Conservation (phyloP, 1,139 yeast genomes). For the Debaryomyces psychrophilus region DNA sequence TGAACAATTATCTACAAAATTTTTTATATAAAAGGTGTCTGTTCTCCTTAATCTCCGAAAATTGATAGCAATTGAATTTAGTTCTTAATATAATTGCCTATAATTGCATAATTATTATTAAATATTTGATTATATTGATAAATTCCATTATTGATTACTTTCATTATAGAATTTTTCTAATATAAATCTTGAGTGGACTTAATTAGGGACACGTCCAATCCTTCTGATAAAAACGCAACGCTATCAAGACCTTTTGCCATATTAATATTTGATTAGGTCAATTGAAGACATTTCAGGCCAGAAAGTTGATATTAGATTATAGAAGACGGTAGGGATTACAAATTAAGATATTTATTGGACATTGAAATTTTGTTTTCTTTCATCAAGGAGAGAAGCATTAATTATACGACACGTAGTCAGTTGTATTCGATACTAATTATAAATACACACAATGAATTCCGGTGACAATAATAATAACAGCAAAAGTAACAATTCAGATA, state of each 20-base stretch:
- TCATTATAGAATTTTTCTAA: constrained; percentile 4
- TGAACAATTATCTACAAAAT: constrained; percentile 5
- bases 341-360: background rate
- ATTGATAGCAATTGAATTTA: constrained; percentile 6
- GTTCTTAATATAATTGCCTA: background rate
- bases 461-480: constrained; percentile 4
- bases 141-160: constrained; percentile 7
- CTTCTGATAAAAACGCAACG: constrained; percentile 3
- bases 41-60: background rate
- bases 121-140: constrained; percentile 3
- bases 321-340: constrained; percentile 1
- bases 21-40: constrained; percentile 5
- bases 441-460: constrained; percentile 7
- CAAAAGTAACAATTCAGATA: constrained; percentile 16
- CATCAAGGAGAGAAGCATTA: background rate
- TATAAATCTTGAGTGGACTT: constrained; percentile 7
- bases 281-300: background rate
- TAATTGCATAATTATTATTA: background rate
- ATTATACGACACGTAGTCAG: background rate
- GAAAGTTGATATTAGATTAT: constrained; percentile 1
- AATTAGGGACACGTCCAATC: constrained; percentile 10
- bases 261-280: background rate
- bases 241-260: background rate
- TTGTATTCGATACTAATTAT: background rate
- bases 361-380: background rate